Evolutionary conservation across 495 filamentous ascomycete species (phyloP).

Genomic region (Xylaria telfairii): DNA sequence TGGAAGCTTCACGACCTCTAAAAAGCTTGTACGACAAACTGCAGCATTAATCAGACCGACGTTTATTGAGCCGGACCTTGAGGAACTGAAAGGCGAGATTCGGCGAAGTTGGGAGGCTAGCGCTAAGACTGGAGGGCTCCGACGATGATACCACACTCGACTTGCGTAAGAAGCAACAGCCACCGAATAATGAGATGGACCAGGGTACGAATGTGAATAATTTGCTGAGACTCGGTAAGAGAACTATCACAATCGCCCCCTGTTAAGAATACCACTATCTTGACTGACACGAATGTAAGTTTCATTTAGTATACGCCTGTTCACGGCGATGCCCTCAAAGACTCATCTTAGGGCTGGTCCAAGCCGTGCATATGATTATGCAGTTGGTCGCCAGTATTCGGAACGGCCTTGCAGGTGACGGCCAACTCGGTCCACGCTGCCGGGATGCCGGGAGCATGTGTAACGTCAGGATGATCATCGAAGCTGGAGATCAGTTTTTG

Average conservation of each 20-base stretch:
- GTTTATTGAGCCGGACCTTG: constrained; percentile 22
- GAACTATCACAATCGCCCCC: background rate
- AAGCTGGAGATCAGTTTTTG: background rate
- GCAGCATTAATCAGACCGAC: constrained; percentile 18
- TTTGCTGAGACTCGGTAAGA: background rate
- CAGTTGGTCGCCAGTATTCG: background rate
- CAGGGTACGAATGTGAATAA: background rate
- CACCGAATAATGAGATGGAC: background rate
- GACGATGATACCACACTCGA: background rate
- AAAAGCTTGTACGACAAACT: constrained; percentile 20
- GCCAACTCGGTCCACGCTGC: background rate
- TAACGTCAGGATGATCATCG: background rate
- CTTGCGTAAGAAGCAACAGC: background rate
- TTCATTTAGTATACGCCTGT: constrained; percentile 3
- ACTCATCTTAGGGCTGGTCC: background rate
- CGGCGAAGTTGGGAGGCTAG: constrained; percentile 19
- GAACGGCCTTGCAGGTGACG: constrained; percentile 7
- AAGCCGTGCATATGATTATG: background rate
- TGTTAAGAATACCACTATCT: background rate
- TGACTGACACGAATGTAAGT: background rate
- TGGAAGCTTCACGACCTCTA: constrained; percentile 13
- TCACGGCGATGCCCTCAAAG: background rate
- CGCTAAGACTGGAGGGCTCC: constrained; percentile 1
- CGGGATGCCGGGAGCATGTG: background rate
- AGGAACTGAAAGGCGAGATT: constrained; percentile 23